phyloP scores from a whole-genome alignment of 2,329 filamentous ascomycete genomes.

The Apiospora pterosperma region DNA sequence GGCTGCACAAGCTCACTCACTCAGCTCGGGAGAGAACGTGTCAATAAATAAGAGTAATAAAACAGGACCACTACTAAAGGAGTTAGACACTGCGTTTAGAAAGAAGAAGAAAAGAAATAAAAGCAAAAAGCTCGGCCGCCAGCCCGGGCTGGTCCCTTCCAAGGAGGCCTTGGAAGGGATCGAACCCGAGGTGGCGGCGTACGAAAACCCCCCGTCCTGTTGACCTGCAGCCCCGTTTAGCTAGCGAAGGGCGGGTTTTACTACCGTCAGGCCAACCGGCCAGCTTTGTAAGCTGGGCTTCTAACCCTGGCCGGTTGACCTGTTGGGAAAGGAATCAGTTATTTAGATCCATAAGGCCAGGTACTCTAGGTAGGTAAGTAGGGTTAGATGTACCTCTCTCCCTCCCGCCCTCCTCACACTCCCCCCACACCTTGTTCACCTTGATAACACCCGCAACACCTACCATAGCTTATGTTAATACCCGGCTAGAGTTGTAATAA shows the following conservation, averaged over 20 bases:
- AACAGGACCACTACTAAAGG: too few relatives aligned
- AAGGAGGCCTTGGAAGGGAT: background rate
- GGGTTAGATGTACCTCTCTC: too few relatives aligned
- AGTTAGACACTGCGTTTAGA: too few relatives aligned
- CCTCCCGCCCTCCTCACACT: too few relatives aligned
- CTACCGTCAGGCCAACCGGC: background rate
- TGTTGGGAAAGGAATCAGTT: background rate
- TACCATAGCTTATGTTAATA: too few relatives aligned
- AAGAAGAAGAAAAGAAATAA: background rate
- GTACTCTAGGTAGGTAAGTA: background rate
- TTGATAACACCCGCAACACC: too few relatives aligned
- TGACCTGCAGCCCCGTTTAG: too few relatives aligned
- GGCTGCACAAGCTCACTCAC: too few relatives aligned
- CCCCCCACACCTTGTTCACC: too few relatives aligned
- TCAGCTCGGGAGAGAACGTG: too few relatives aligned
- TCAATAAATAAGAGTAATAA: too few relatives aligned
- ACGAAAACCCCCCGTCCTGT: background rate
- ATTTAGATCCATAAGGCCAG: background rate
- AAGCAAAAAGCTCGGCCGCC: background rate
- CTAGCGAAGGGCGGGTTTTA: background rate
- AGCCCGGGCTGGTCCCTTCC: background rate
- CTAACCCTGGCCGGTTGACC: background rate
- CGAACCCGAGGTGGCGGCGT: background rate
- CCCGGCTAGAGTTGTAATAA: too few relatives aligned
- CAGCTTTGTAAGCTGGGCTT: background rate